Evolutionary conservation across 2,329 filamentous ascomycete genomes (phyloP).

Genomic region (Xylogone sp.): DNA sequence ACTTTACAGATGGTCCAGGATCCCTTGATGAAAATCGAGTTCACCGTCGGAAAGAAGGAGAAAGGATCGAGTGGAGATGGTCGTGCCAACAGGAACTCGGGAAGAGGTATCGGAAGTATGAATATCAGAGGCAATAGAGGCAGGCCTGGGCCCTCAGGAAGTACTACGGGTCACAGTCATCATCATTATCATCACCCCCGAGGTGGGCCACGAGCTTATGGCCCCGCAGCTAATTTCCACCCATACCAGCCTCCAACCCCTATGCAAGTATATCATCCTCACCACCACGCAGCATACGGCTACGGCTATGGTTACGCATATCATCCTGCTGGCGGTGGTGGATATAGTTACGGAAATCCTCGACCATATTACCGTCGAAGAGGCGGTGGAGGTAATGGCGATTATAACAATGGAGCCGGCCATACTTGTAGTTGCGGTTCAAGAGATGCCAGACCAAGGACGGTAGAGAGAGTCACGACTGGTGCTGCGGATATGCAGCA

Average conservation of each 20-base stretch:
- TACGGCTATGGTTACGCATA: constrained; percentile 2
- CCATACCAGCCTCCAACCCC: not conserved
- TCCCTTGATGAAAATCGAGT: constrained; percentile 63
- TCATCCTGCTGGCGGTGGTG: not conserved
- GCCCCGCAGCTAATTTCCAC: not conserved
- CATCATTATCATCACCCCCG: not conserved
- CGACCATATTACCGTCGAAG: not conserved
- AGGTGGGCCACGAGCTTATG: not conserved
- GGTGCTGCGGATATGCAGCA: not conserved
- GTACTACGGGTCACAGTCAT: not conserved
- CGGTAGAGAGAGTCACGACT: not conserved
- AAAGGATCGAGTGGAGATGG: constrained; percentile 3
- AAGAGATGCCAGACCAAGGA: not conserved
- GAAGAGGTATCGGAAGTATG: not conserved
- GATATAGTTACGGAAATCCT: constrained; percentile 1
- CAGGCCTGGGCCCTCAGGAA: not conserved
- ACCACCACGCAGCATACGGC: not conserved
- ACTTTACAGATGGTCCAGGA: constrained; percentile 62
- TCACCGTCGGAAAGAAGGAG: constrained; percentile 41
- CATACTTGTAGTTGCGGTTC: not conserved
- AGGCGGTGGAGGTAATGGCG: not conserved
- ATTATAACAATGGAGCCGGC: not conserved
- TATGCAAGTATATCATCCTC: not conserved
- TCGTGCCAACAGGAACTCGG: not conserved
- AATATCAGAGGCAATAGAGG: not conserved